Percentiles rank a stretch among this genome's conserved stretches.
Conservation (phyloP, 2,329 filamentous ascomycete species). For the Botrytis porri region DNA sequence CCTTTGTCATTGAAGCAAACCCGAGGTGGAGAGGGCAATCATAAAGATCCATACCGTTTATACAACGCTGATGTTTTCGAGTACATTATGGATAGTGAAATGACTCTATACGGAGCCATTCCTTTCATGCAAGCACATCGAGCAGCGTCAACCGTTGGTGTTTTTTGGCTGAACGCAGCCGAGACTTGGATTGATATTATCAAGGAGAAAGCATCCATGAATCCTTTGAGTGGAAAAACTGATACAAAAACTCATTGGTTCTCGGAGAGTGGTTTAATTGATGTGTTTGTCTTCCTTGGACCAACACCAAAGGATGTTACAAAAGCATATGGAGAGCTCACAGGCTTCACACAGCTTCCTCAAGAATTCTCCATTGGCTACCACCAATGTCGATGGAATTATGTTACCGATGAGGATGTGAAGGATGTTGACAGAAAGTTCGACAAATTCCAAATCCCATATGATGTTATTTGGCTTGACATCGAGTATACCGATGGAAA, state of each 20-base stretch:
- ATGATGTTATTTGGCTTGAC: slow-evolving; percentile 98
- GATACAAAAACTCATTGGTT: slow-evolving; percentile 95
- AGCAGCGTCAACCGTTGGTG: slow-evolving; percentile 87
- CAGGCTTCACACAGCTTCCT: slow-evolving; percentile 85
- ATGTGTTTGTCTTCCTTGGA: slow-evolving; percentile 92
- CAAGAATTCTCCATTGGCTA: slow-evolving; percentile 91
- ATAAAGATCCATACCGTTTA: slow-evolving; percentile 85
- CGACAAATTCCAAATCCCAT: slow-evolving; percentile 91
- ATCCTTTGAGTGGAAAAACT: slow-evolving; percentile 74
- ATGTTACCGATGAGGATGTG: slow-evolving; percentile 94
- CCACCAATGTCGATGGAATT: slow-evolving; percentile 99
- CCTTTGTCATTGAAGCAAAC: slow-evolving; percentile 87
- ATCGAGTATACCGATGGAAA: slow-evolving; percentile 96
- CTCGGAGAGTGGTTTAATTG: slow-evolving; percentile 83
- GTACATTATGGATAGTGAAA: slow-evolving; percentile 93
- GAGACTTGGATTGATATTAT: slow-evolving; percentile 97
- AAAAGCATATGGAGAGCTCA: slow-evolving; percentile 82
- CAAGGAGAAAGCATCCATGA: slow-evolving; percentile 70
- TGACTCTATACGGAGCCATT: slow-evolving; percentile 97
- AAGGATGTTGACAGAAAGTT: slow-evolving; percentile 96
- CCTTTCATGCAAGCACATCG: slow-evolving; percentile 97
- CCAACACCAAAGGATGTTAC: slow-evolving; percentile 80
- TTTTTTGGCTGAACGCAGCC: slow-evolving; percentile 96
- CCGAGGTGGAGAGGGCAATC: slow-evolving; percentile 79
- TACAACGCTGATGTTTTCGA: slow-evolving; percentile 98